A percentile compares a stretch with the other conserved stretches of the same genome.
These are phyloP conservation scores for Pecoramyces ruminantium DNA, from an alignment of 192 early-diverging fungal species.

Conservation along the genomic window DNA sequence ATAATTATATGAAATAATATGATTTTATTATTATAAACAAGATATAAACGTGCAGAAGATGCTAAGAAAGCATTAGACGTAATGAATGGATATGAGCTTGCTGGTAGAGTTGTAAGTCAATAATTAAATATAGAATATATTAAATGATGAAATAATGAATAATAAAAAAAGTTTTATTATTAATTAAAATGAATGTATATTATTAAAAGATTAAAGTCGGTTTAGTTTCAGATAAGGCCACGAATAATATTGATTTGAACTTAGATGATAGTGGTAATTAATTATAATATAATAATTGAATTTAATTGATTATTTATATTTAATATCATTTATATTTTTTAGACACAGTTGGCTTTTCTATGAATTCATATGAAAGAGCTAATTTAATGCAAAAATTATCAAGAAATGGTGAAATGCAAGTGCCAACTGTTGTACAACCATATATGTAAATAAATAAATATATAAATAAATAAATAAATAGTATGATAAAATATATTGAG, in stretches of 20 bases:
- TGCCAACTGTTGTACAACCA: constrained; percentile 5
- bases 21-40: background rate
- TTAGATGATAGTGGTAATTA: background rate
- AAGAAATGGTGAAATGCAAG: constrained; percentile 14
- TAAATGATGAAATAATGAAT: too few species aligned
- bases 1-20: too few species aligned
- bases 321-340: too few species aligned
- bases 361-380: constrained; percentile 50
- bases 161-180: too few species aligned
- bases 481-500: too few species aligned
- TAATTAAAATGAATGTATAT: too few species aligned
- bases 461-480: too few species aligned
- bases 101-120: constrained; percentile 39
- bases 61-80: constrained; percentile 63
- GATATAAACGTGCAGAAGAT: constrained; percentile 42
- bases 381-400: constrained; percentile 73
- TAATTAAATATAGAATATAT: background rate
- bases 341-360: constrained; percentile 37
- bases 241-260: constrained; percentile 11
- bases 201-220: constrained; percentile 66
- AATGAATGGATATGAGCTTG: constrained; percentile 70
- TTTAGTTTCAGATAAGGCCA: constrained; percentile 46
- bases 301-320: too few species aligned
- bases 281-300: too few species aligned
- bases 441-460: background rate